These are phyloP conservation scores for Agrostemma githago DNA, from an alignment of 148 eudicot genomes.

Conservation along the genomic window DNA sequence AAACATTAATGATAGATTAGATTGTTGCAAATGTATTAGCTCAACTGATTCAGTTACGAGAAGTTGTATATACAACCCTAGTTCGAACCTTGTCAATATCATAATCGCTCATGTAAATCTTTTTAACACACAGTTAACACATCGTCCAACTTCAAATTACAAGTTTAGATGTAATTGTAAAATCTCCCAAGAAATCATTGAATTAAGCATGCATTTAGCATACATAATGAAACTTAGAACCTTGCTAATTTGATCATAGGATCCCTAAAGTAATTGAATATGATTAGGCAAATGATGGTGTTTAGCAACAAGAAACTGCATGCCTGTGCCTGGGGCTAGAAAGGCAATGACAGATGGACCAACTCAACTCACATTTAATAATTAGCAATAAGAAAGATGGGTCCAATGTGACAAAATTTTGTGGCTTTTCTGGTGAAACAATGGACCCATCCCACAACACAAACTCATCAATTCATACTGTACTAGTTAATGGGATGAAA, in stretches of 20 bases:
- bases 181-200: not conserved
- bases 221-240: not conserved
- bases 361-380: not conserved
- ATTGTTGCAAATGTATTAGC: not conserved
- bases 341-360: conserved; percentile 8
- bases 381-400: not conserved
- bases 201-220: not conserved
- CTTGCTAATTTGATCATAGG: not conserved
- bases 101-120: too few relatives aligned
- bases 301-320: conserved; percentile 2
- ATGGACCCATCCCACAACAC: not conserved
- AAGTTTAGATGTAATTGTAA: too few relatives aligned
- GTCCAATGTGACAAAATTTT: not conserved
- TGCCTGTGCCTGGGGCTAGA: conserved; percentile 6
- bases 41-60: not conserved
- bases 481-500: not conserved
- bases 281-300: conserved; percentile 8
- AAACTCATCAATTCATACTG: not conserved
- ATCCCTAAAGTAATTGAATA: not conserved
- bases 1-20: too few relatives aligned
- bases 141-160: too few relatives aligned
- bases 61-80: not conserved
- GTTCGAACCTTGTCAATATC: too few relatives aligned
- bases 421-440: not conserved
- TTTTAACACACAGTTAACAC: too few relatives aligned